Evolutionary conservation across 441 rosid genomes (phyloP).

Genomic region (Syzygium malaccense): DNA sequence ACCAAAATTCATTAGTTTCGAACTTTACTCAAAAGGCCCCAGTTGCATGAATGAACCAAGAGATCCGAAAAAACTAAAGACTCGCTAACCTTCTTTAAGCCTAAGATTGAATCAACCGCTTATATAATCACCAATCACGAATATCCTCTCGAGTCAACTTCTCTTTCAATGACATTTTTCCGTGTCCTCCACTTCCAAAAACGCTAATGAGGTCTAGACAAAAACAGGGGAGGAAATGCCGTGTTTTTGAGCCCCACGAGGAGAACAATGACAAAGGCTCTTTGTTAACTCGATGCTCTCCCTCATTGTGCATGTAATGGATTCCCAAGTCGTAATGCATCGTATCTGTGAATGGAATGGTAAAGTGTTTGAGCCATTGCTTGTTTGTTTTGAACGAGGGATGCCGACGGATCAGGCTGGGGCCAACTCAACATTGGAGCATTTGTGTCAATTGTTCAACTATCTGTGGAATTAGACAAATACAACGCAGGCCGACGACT

Average conservation of each 20-base stretch:
- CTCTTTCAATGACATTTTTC: not conserved
- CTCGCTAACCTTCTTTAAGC: not conserved
- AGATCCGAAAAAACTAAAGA: not conserved
- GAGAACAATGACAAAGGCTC: not conserved
- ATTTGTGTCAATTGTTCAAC: not conserved
- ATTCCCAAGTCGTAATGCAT: not conserved
- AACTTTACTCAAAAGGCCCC: not conserved
- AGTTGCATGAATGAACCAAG: not conserved
- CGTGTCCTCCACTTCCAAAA: not conserved
- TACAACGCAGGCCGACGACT: not conserved
- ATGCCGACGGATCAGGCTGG: no score
- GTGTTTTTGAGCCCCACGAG: not conserved
- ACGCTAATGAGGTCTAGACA: not conserved
- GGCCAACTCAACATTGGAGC: not conserved
- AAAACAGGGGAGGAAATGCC: not conserved
- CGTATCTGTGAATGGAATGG: not conserved
- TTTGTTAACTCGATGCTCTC: not conserved
- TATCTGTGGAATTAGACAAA: not conserved
- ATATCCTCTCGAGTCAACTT: not conserved
- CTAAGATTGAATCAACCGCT: not conserved
- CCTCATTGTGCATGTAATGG: not conserved
- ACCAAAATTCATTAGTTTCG: not conserved
- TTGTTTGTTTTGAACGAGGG: no score
- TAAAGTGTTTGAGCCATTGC: not conserved
- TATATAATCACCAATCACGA: not conserved